These are phyloP conservation scores for Rutidosis leptorrhynchoides DNA, from an alignment of 129 eudicot species.

Conservation along the genomic window DNA sequence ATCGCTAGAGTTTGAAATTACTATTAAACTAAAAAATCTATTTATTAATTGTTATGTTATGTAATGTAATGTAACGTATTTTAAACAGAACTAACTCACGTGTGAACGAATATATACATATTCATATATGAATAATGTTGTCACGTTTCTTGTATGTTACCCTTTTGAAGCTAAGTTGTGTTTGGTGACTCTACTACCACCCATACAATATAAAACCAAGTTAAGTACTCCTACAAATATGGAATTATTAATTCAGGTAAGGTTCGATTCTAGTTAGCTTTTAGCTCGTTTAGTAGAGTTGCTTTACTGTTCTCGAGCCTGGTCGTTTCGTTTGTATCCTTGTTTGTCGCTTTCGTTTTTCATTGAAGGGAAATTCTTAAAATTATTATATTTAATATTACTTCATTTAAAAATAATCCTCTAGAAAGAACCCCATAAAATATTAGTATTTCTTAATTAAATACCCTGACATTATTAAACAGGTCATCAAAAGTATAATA, in stretches of 20 bases:
- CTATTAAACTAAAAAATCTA: too few species aligned
- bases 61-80: not conserved
- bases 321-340: too few species aligned
- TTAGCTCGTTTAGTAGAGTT: too few species aligned
- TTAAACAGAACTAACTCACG: not conserved
- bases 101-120: not conserved
- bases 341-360: too few species aligned
- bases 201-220: not conserved
- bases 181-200: slow-evolving; percentile 2
- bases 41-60: too few species aligned
- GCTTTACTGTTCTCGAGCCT: too few species aligned
- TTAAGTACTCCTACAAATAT: not conserved
- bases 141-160: slow-evolving; percentile 4
- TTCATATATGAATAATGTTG: not conserved
- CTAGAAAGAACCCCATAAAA: not conserved
- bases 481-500: not conserved
- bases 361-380: too few species aligned
- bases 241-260: slow-evolving; percentile 19
- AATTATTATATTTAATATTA: too few species aligned
- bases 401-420: too few species aligned
- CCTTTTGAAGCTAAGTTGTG: not conserved
- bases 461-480: slow-evolving; percentile 5
- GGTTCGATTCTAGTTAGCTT: too few species aligned
- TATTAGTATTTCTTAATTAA: not conserved
- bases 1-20: too few species aligned